phyloP scores from a whole-genome alignment of 2,329 filamentous ascomycete genomes.

The Ceratocystis lukuohia region DNA sequence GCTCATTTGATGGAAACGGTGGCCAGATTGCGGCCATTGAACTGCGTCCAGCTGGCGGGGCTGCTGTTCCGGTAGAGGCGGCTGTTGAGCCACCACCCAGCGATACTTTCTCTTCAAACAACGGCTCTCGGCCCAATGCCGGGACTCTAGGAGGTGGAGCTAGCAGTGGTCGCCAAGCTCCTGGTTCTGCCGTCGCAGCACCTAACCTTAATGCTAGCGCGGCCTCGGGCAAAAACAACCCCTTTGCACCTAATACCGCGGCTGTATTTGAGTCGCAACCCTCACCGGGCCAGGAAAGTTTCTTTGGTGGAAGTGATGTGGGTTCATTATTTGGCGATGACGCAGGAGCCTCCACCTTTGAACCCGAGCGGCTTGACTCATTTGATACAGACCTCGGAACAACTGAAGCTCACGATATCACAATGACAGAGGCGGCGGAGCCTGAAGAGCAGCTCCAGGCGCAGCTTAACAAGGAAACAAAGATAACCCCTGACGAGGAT shows the following conservation, averaged over 20 bases:
- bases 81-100: slow-evolving; percentile 27
- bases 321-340: slow-evolving; percentile 83
- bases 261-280: slow-evolving; percentile 35
- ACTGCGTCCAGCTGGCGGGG: slow-evolving; percentile 60
- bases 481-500: neutral
- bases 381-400: slow-evolving; percentile 54
- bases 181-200: slow-evolving; percentile 25
- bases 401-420: slow-evolving; percentile 39
- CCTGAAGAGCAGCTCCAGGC: slow-evolving; percentile 26
- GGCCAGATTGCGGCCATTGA: slow-evolving; percentile 83
- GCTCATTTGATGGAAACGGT: slow-evolving; percentile 63
- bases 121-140: neutral
- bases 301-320: slow-evolving; percentile 67
- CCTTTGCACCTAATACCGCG: slow-evolving; percentile 14
- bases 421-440: neutral
- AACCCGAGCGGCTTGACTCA: slow-evolving; percentile 47
- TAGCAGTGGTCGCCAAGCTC: slow-evolving; percentile 21
- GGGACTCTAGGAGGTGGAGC: slow-evolving; percentile 25
- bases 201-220: neutral
- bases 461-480: slow-evolving; percentile 21
- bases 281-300: slow-evolving; percentile 60
- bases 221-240: slow-evolving; percentile 5
- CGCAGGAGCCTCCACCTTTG: slow-evolving; percentile 30
- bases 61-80: slow-evolving; percentile 62
- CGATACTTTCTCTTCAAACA: slow-evolving; percentile 66